These are phyloP conservation scores for Medicago truncatula DNA, from an alignment of 306 rosid genomes.

Conservation along the genomic window MtrunA17r5.0-ANR NC_053042.1:50748001-50748500, in stretches of 20 bases:
- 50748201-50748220: slow-evolving; percentile 95
- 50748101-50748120: slow-evolving; percentile 84
- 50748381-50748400: slow-evolving; percentile 60
- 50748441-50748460: slow-evolving; percentile 65
- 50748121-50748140: slow-evolving; percentile 71
- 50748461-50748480: slow-evolving; percentile 86
- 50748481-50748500: slow-evolving; percentile 86
- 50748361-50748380: slow-evolving; percentile 71
- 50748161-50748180: slow-evolving; percentile 81
- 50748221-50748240: slow-evolving; percentile 86
- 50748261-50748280: slow-evolving; percentile 70
- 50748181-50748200: slow-evolving; percentile 77
- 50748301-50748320: slow-evolving; percentile 68
- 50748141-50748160: slow-evolving; percentile 79
- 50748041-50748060: slow-evolving; percentile 66
- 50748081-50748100: slow-evolving; percentile 67
- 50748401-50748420: slow-evolving; percentile 80
- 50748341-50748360: slow-evolving; percentile 93
- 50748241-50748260: slow-evolving; percentile 95
- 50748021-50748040: background rate
- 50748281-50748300: slow-evolving; percentile 84
- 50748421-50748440: slow-evolving; percentile 72
- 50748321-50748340: slow-evolving; percentile 87
- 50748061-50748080: slow-evolving; percentile 86
- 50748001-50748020: background rate